Evolutionary conservation across 2,329 filamentous ascomycete genomes (phyloP), one percentile per base, ranked within the genome.

Genomic region (Colletotrichum musicola): DNA sequence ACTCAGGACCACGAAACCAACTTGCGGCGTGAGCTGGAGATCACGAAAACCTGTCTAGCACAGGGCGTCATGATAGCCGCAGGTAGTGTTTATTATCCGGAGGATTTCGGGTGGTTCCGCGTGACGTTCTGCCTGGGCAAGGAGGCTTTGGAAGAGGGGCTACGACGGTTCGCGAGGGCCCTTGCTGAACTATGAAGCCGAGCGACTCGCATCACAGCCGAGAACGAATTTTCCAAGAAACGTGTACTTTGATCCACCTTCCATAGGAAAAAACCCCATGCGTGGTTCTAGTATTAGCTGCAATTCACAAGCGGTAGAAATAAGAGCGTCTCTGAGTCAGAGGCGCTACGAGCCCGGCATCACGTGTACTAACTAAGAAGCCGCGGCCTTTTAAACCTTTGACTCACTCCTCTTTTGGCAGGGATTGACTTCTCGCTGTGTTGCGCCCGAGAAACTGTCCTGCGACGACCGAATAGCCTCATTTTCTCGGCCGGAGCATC

Each of bases 71-170:
- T 59, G 20, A 71, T 74, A 25, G 66, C 71, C 1, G 50, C 58
- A 1, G 73, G 73, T 6, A 64, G 57, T 38, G 68, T 63, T n/a
- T 75, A 73, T 50, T 64, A 44, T 27, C 64, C 71, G 0, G 73
- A 73, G 20, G 73, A 74, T 25, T 47, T 73, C 27, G 73, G 74
- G 4, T 75, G 72, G 71, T 76, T 76, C 44, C 62, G 73, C 3
- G n/a, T 75, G 7, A 72, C 62, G 4, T 75, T 74, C 61, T 72
- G 69, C 2, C 44, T 71, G 2, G 46, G 55, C 2, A 67, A 44
- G 4, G 58, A 70, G 13, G 73, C 69, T 10, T 38, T 76, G 53
- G 44, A 61, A 30, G 51, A 68, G 9, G 72, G 73, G 0, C 64
- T 75, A 14, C 16, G 62, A 44, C 69, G 73, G 25, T 38, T 74